Evolutionary conservation across 768 basidiomycete species (phyloP), one percentile per base, ranked within the genome.

Genomic region (Pleurotus pulmonarius): DNA sequence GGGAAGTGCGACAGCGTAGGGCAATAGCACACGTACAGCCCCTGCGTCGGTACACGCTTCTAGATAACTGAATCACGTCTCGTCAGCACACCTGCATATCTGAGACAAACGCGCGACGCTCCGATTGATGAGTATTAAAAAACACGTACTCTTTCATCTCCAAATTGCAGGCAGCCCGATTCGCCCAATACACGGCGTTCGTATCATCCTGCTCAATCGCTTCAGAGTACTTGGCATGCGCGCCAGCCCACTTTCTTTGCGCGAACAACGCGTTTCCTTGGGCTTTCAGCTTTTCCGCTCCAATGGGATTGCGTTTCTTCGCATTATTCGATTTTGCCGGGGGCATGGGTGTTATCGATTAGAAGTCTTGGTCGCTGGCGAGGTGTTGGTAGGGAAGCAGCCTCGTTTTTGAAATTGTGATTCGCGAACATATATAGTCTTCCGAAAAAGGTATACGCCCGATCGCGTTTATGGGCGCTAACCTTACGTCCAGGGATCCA

Each of bases 21-120:
- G 7, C 8, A 9, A 8, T 34, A 20, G 20, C 1, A 16, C 5
- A 26, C 25, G 22, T 39, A 73, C 72, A 61, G 65, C 65, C 54
- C 59, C 46, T 3, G 71, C 68, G 55, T 74, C 73, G 5, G 55
- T 46, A 11, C 59, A 49, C 2, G 71, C 71, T 56, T 73, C 67
- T 58, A 73, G 51, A 44, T 68, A 73, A 53, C 69, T 73, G 12
- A 16, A 40, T 12, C 5, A 11, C 29, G 29, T 9, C 29, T 34
- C 29, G 8, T 34, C 29, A 34, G 29, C 8, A 2, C 29, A 7
- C 29, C 29, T 29, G 29, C 29, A 7, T 29, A 9, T 29, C 5
- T 29, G 29, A 29, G 29, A 29, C 29, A 29, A 29, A 34, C 11
- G 29, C 29, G 1, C 29, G 29, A 34, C 29, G 1, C 3, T 34